Evolutionary conservation across 805 yeast genomes (phyloP).

Genomic region (Zygotorulaspora sp.): DNA sequence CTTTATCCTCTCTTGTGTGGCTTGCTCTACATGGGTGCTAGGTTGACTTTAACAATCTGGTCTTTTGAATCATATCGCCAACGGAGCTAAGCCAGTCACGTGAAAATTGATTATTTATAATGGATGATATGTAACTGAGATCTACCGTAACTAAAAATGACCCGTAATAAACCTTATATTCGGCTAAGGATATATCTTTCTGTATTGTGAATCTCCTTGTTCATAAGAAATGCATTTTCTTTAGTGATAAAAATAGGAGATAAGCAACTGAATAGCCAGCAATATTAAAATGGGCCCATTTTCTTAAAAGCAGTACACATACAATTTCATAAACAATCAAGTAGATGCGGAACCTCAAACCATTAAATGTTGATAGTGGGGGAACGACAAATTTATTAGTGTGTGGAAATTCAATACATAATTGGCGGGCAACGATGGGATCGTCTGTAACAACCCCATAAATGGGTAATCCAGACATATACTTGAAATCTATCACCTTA

Average conservation of each 20-base stretch:
- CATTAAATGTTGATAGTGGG: conserved; percentile 18
- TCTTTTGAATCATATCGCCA: no score
- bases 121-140: no score
- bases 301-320: conserved; percentile 19
- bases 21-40: no score
- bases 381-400: conserved; percentile 17
- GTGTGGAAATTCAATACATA: conserved; percentile 10
- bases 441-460: conserved; percentile 33
- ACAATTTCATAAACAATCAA: conserved; percentile 19
- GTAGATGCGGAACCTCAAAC: conserved; percentile 25
- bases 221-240: conserved; percentile 18
- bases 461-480: conserved; percentile 29
- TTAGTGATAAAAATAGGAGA: conserved; percentile 18
- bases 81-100: neutral
- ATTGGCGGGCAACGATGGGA: conserved; percentile 22
- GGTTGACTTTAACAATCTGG: no score
- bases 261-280: conserved; percentile 25
- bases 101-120: no score
- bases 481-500: conserved; percentile 30
- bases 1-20: no score
- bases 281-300: conserved; percentile 26
- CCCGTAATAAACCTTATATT: no score
- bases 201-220: neutral
- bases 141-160: no score
- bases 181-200: neutral